Evolutionary conservation across 2,329 filamentous ascomycete species (phyloP).

Genomic region (Gaeumannomyces sp.): DNA sequence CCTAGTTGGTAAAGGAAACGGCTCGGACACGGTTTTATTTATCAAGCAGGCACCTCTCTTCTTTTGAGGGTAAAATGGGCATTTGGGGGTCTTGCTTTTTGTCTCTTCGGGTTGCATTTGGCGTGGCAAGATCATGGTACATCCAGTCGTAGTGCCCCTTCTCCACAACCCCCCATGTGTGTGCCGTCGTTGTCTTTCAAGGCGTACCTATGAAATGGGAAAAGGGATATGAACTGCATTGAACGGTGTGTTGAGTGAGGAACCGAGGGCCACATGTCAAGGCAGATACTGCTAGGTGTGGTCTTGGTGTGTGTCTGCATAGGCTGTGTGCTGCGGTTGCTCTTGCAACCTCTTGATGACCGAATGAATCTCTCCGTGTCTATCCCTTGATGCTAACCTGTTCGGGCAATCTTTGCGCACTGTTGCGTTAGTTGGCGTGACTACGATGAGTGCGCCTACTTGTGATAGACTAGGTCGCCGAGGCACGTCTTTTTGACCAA

Average conservation of each 20-base stretch:
- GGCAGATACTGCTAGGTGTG: too few relatives aligned
- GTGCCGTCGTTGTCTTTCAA: slow-evolving; percentile 1
- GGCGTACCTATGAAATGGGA: slow-evolving; percentile 7
- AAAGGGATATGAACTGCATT: slow-evolving; percentile 5
- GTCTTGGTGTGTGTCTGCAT: too few relatives aligned
- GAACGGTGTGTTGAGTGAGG: background rate
- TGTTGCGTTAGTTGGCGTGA: background rate
- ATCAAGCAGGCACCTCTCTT: slow-evolving; percentile 22
- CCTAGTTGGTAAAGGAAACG: slow-evolving; percentile 33
- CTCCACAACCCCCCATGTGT: slow-evolving; percentile 11
- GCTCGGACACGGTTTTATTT: slow-evolving; percentile 33
- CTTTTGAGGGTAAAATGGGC: slow-evolving; percentile 23
- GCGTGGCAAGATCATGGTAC: slow-evolving; percentile 33
- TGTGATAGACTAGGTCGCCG: background rate
- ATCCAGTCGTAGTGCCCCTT: slow-evolving; percentile 14
- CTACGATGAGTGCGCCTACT: background rate
- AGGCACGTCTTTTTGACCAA: background rate
- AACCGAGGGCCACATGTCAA: too few relatives aligned
- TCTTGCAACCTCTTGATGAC: too few relatives aligned
- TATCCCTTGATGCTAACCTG: too few relatives aligned
- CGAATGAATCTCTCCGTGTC: too few relatives aligned
- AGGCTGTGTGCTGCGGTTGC: too few relatives aligned
- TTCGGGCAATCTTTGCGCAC: background rate
- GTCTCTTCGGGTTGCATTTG: slow-evolving; percentile 34
- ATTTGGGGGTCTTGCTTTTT: slow-evolving; percentile 38